Evolutionary conservation across 2,329 filamentous ascomycete species (phyloP).

Genomic region (Elsinoe necatrix): DNA sequence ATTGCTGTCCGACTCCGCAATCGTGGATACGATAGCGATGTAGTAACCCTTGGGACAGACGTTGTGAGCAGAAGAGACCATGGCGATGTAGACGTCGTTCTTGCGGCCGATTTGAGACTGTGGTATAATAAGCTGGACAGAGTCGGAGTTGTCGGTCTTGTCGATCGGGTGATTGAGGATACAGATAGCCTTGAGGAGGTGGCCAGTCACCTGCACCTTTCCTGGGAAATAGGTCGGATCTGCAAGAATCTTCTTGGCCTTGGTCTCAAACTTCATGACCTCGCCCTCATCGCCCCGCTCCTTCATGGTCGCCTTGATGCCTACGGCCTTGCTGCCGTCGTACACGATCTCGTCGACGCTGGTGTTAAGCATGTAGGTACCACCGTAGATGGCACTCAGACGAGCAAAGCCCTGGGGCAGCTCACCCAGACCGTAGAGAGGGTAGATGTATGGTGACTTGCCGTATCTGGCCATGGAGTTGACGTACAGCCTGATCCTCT

Average conservation of each 20-base stretch:
- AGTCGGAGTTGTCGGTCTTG: slow-evolving; percentile 82
- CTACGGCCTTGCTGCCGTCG: slow-evolving; percentile 74
- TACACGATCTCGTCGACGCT: slow-evolving; percentile 83
- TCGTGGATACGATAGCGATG: slow-evolving; percentile 96
- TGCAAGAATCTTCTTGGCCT: slow-evolving; percentile 89
- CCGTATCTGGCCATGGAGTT: slow-evolving; percentile 97
- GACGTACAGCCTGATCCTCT: slow-evolving; percentile 90
- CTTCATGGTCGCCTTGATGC: slow-evolving; percentile 96
- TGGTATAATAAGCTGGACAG: slow-evolving; percentile 90
- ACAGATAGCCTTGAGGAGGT: slow-evolving; percentile 93
- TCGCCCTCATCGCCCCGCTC: slow-evolving; percentile 65
- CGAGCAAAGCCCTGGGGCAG: slow-evolving; percentile 96
- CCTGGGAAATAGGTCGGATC: slow-evolving; percentile 93
- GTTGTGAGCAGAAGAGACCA: slow-evolving; percentile 91
- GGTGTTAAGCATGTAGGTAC: slow-evolving; percentile 99
- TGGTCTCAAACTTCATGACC: slow-evolving; percentile 88
- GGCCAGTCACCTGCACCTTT: slow-evolving; percentile 80
- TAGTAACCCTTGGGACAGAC: slow-evolving; percentile 99
- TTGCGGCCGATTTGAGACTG: slow-evolving; percentile 95
- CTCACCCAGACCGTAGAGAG: slow-evolving; percentile 92
- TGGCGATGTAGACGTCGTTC: slow-evolving; percentile 95
- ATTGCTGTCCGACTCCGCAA: slow-evolving; percentile 84
- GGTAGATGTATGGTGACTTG: slow-evolving; percentile 99
- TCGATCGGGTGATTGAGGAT: slow-evolving; percentile 92
- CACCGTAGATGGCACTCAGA: slow-evolving; percentile 94